These are phyloP conservation scores for Pseudogymnoascus sp. DNA, from an alignment of 2,329 filamentous ascomycete genomes.

Conservation along the genomic window DNA sequence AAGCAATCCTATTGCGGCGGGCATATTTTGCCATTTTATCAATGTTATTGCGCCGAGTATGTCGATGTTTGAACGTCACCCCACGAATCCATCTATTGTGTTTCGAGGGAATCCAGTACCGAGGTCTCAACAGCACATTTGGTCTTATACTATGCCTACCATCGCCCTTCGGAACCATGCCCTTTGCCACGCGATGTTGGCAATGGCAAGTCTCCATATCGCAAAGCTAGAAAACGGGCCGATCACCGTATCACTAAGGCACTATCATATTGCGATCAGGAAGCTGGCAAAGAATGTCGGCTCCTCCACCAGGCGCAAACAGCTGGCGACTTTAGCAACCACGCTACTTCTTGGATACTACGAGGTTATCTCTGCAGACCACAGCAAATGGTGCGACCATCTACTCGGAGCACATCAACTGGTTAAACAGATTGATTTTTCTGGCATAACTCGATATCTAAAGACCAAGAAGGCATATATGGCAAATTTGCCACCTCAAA, in stretches of 20 bases:
- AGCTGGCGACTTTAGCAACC: conserved; percentile 78
- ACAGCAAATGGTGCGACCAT: conserved; percentile 93
- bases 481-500: conserved; percentile 30
- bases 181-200: conserved; percentile 83
- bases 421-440: conserved; percentile 73
- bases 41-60: conserved; percentile 79
- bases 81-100: conserved; percentile 61
- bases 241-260: conserved; percentile 74
- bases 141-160: conserved; percentile 72
- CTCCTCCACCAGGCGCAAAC: conserved; percentile 58
- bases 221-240: conserved; percentile 69
- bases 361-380: conserved; percentile 89
- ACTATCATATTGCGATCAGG: conserved; percentile 81
- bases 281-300: conserved; percentile 69
- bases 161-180: conserved; percentile 79
- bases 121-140: conserved; percentile 55
- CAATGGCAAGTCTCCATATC: conserved; percentile 79
- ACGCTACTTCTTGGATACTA: conserved; percentile 83
- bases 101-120: conserved; percentile 55
- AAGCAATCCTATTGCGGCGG: conserved; percentile 69
- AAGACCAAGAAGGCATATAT: conserved; percentile 47
- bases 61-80: conserved; percentile 79
- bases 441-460: conserved; percentile 62
- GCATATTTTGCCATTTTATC: conserved; percentile 87
- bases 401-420: conserved; percentile 76